phyloP scores from a whole-genome alignment of 768 basidiomycete species.

The Amanita phalloides region DNA sequence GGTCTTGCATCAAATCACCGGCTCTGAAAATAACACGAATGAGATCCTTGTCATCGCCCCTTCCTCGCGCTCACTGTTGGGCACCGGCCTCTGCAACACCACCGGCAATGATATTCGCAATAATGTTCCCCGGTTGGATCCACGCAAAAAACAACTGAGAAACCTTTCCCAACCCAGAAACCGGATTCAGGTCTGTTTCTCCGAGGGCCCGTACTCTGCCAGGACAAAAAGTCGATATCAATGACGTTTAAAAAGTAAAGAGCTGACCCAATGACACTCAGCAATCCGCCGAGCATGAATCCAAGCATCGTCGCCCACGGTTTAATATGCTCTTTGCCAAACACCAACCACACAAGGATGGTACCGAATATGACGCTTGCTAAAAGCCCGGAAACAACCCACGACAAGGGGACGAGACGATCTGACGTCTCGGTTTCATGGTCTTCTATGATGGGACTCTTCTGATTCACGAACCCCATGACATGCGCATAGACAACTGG shows the following conservation, averaged over 20 bases:
- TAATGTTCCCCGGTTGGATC: conserved; percentile 88
- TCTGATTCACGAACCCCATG: conserved; percentile 18
- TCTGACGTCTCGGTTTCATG: conserved; percentile 70
- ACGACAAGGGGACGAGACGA: conserved; percentile 67
- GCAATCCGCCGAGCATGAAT: conserved; percentile 68
- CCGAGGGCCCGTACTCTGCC: conserved; percentile 84
- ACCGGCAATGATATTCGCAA: conserved; percentile 97
- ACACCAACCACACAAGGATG: conserved; percentile 76
- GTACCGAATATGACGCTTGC: conserved; percentile 61
- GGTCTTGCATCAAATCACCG: conserved; percentile 96
- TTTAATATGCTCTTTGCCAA: conserved; percentile 85
- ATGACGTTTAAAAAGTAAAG: conserved; percentile 3
- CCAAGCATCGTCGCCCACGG: conserved; percentile 92
- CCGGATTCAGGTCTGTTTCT: conserved; percentile 91
- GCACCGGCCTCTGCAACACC: conserved; percentile 97
- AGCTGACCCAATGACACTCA: conserved; percentile 80
- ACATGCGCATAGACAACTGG: conserved; percentile 58
- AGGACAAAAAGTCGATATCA: conserved; percentile 6
- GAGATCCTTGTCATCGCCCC: neutral
- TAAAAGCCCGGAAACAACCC: conserved; percentile 65
- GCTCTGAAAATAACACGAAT: conserved; percentile 38
- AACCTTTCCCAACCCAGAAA: conserved; percentile 90
- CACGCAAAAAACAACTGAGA: conserved; percentile 92
- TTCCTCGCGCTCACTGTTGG: conserved; percentile 49
- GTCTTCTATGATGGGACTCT: conserved; percentile 24